Percentiles rank a stretch among this genome's conserved stretches.
Conservation (phyloP, 495 filamentous ascomycete species). For the Penicillium bialowiezense region DNA sequence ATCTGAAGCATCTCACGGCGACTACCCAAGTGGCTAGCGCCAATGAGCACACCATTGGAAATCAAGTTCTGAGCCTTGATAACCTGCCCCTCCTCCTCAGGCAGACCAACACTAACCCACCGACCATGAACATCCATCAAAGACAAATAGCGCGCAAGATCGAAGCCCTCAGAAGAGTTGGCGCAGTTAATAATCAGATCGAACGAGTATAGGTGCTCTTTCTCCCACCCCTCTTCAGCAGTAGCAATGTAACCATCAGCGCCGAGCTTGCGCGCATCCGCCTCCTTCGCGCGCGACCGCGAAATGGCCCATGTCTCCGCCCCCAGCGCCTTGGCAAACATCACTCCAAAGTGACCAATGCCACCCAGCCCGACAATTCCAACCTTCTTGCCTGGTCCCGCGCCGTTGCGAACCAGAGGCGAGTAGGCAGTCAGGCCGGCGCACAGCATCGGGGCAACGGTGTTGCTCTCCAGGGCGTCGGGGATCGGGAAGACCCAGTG, state of each 20-base stretch:
- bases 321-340: conserved; percentile 70
- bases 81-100: conserved; percentile 71
- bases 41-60: conserved; percentile 73
- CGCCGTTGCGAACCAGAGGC: conserved; percentile 72
- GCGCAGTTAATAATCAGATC: conserved; percentile 74
- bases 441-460: conserved; percentile 86
- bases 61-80: conserved; percentile 77
- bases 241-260: conserved; percentile 74
- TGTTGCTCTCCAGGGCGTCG: conserved; percentile 59
- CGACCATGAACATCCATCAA: conserved; percentile 80
- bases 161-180: conserved; percentile 65
- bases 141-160: conserved; percentile 68
- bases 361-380: conserved; percentile 78
- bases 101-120: conserved; percentile 81
- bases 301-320: conserved; percentile 71
- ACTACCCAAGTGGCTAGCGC: conserved; percentile 78
- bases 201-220: conserved; percentile 55
- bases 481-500: conserved; percentile 79
- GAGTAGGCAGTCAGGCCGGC: conserved; percentile 80
- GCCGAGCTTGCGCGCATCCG: conserved; percentile 64
- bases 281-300: conserved; percentile 64
- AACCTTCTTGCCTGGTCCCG: conserved; percentile 76
- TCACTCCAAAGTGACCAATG: conserved; percentile 68
- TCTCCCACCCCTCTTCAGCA: conserved; percentile 62
- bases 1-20: conserved; percentile 78